Percentiles rank a stretch among this genome's conserved stretches.
phyloP scores from a whole-genome alignment of 352 stramenopile species.

The Phytophthora vignae region DNA sequence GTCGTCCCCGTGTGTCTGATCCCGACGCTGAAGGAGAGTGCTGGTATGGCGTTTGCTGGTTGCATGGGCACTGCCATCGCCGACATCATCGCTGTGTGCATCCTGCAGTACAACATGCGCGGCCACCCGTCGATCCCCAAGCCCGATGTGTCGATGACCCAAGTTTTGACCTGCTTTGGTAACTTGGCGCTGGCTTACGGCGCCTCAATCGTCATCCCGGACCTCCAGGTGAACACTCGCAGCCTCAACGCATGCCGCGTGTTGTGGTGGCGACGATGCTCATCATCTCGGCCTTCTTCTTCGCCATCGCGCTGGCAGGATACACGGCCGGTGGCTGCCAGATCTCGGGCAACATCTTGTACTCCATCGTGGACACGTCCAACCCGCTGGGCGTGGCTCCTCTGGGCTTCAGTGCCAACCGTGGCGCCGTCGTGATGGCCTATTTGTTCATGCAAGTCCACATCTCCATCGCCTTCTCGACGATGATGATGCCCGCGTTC shows the following conservation, averaged over 20 bases:
- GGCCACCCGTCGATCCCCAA: slow-evolving; percentile 23
- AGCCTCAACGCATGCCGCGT: slow-evolving; percentile 27
- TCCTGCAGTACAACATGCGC: slow-evolving; percentile 32
- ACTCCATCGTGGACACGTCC: slow-evolving; percentile 30
- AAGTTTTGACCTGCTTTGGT: slow-evolving; percentile 28
- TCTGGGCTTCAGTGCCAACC: slow-evolving; percentile 30
- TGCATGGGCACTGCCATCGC: slow-evolving; percentile 34
- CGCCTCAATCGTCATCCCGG: slow-evolving; percentile 26
- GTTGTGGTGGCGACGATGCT: slow-evolving; percentile 25
- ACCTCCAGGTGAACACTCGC: slow-evolving; percentile 27
- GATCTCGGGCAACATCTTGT: slow-evolving; percentile 32
- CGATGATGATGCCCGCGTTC: slow-evolving; percentile 30
- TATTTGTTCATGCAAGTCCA: slow-evolving; percentile 42
- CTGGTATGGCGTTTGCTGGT: slow-evolving; percentile 18
- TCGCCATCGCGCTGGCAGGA: slow-evolving; percentile 19
- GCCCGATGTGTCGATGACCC: slow-evolving; percentile 20
- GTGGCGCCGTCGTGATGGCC: slow-evolving; percentile 28
- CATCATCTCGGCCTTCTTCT: slow-evolving; percentile 30
- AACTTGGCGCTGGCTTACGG: slow-evolving; percentile 33
- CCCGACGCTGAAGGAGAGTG: slow-evolving; percentile 31
- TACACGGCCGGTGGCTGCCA: slow-evolving; percentile 31
- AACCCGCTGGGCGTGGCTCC: slow-evolving; percentile 21
- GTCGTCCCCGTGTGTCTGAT: slow-evolving; percentile 23
- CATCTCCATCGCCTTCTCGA: slow-evolving; percentile 33
- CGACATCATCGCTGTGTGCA: slow-evolving; percentile 19